Evolutionary conservation across 305 asterid species (phyloP).

Genomic region (Andrographis paniculata): DNA sequence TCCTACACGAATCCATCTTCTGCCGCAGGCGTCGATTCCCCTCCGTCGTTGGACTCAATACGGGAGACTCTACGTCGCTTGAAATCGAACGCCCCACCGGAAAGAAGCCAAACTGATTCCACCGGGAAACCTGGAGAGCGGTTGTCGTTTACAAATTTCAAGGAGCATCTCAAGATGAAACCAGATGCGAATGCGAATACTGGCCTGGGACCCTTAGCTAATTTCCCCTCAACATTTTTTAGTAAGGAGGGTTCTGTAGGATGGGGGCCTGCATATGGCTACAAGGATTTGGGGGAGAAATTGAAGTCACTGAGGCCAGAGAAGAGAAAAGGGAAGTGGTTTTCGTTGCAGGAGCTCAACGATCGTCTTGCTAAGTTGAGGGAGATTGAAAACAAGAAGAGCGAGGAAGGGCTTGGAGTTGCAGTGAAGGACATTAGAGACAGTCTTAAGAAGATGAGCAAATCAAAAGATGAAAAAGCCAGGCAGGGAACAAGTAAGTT

Average conservation of each 20-base stretch:
- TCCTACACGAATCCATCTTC: neutral
- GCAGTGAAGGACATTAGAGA: neutral
- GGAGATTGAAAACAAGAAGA: slow-evolving; percentile 31
- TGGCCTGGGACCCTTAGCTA: no score
- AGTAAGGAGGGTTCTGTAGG: no score
- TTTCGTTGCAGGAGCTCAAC: slow-evolving; percentile 48
- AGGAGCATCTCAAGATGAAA: no score
- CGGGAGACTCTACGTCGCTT: no score
- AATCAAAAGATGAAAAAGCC: neutral
- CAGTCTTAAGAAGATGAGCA: neutral
- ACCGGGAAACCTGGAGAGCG: no score
- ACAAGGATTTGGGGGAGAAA: slow-evolving; percentile 43
- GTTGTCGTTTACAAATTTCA: no score
- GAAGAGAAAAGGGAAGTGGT: slow-evolving; percentile 36
- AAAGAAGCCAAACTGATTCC: no score
- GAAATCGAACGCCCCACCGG: no score
- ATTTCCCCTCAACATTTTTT: no score
- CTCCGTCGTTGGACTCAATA: no score
- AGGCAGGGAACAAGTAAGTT: no score
- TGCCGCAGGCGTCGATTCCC: neutral
- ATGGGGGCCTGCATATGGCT: slow-evolving; percentile 15
- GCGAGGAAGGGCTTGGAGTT: neutral
- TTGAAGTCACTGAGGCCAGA: slow-evolving; percentile 45
- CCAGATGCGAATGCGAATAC: no score
- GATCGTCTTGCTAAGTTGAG: slow-evolving; percentile 42